Evolutionary conservation across 176 grass and related monocot species (phyloP).

Genomic region (Tillandsia fasciculata): DNA sequence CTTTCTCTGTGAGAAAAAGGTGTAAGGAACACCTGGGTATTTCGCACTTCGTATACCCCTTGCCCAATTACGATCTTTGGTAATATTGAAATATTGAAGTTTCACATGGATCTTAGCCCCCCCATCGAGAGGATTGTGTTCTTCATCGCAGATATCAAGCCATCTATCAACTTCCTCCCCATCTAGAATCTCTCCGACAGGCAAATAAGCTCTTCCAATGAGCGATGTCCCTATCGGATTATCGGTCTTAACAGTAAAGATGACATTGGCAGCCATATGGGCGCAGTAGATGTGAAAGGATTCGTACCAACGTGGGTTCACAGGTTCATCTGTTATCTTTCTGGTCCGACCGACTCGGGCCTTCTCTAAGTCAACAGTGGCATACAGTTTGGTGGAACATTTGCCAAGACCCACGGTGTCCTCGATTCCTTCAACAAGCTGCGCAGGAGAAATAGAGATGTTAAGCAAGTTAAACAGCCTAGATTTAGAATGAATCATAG

Average conservation of each 20-base stretch:
- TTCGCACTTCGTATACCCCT: constrained; percentile 31
- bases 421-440: constrained; percentile 58
- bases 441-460: not conserved
- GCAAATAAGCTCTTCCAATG: constrained; percentile 37
- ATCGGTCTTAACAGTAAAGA: constrained; percentile 43
- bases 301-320: constrained; percentile 38
- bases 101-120: constrained; percentile 41
- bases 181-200: constrained; percentile 29
- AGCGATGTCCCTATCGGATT: constrained; percentile 37
- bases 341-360: constrained; percentile 50
- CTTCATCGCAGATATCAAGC: constrained; percentile 28
- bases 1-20: constrained; percentile 49
- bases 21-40: constrained; percentile 55
- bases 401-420: constrained; percentile 55
- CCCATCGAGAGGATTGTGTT: constrained; percentile 15
- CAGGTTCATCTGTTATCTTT: constrained; percentile 29
- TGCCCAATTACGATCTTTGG: constrained; percentile 39
- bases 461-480: not conserved
- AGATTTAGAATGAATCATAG: not conserved
- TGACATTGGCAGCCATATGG: constrained; percentile 46
- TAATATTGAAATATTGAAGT: constrained; percentile 47
- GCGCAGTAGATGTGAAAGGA: constrained; percentile 77
- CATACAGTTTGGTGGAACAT: constrained; percentile 33
- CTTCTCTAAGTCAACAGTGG: constrained; percentile 44
- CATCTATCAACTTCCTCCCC: constrained; percentile 31